Base-by-base conservation (phyloP, 139 green algal genomes). In the Spirogloea muscicola region DNA sequence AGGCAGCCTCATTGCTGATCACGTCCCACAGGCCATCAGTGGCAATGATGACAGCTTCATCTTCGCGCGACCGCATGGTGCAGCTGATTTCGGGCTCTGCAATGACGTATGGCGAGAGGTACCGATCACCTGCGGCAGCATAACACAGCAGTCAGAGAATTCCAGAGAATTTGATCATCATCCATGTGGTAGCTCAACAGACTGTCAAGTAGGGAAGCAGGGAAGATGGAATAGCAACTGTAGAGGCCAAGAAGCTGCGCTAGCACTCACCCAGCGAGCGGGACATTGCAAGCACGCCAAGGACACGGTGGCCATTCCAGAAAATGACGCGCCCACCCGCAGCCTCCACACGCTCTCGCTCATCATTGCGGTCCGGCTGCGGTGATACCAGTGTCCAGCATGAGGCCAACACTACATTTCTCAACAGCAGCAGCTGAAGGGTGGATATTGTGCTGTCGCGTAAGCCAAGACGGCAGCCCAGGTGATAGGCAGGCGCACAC, bases 241-340 rank as follows among this genome's bases (percentile, higher is more conserved):
- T n/a, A n/a, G n/a, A n/a, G n/a, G n/a, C n/a, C n/a, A n/a, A n/a
- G n/a, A n/a, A n/a, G n/a, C n/a, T n/a, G n/a, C n/a, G n/a, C n/a
- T n/a, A n/a, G n/a, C 55, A 13, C 55, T 64, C 55, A 0, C 88
- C 88, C 66, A 92, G 89, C 36, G 88, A 87, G 9, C 88, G 79
- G 2, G 81, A 89, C 49, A 92, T 86, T 1, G 87, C 87, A 31
- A 92, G 77, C 70, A 90, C 73, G 1, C 88, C 88, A 81, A 90
- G 88, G 13, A 92, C 85, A 1, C 88, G 82, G 16, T 87, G 81
- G 5, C 86, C 87, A 64, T 91, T 89, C 80, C 84, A 91, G 44
- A 87, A 89, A 39, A 91, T 68, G 36, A 92, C 90, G 58, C 89
- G 84, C 5, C 88, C 88, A 1, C 88, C 88, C n/a, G 85, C 85